phyloP scores from a whole-genome alignment of 371 early-diverging fungal species.

The Lichtheimia ramosa region DNA sequence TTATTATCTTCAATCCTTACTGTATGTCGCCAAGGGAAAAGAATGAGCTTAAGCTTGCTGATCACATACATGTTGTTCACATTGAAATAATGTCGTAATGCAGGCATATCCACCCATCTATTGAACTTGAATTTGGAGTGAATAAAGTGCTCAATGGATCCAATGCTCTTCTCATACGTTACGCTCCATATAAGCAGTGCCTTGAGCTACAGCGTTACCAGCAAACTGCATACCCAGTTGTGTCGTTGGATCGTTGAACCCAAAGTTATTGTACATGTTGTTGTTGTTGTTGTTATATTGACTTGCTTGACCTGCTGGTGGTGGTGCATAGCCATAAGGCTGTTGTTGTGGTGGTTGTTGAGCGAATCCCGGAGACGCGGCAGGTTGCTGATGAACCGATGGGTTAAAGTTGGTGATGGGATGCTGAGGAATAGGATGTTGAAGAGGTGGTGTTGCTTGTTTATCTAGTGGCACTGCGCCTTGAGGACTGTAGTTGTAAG shows the following conservation, averaged over 20 bases:
- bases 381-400: slow-evolving; percentile 32
- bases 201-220: slow-evolving; percentile 85
- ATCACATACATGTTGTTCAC: slow-evolving; percentile 94
- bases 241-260: slow-evolving; percentile 76
- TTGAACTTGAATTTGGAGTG: slow-evolving; percentile 55
- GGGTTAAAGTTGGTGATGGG: slow-evolving; percentile 63
- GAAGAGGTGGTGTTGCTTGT: slow-evolving; percentile 64
- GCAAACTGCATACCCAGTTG: slow-evolving; percentile 97
- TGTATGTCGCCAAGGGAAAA: slow-evolving; percentile 94
- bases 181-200: slow-evolving; percentile 88
- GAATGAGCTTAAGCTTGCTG: slow-evolving; percentile 80
- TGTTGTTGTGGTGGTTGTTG: slow-evolving; percentile 26
- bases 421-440: slow-evolving; percentile 71
- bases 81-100: slow-evolving; percentile 94
- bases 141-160: neutral
- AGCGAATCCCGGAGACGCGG: slow-evolving; percentile 54
- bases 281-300: slow-evolving; percentile 27
- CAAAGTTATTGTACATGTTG: slow-evolving; percentile 55
- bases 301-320: slow-evolving; percentile 22
- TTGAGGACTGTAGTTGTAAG: slow-evolving; percentile 8
- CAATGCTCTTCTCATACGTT: slow-evolving; percentile 62
- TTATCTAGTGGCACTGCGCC: slow-evolving; percentile 16
- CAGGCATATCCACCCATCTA: slow-evolving; percentile 82
- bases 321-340: slow-evolving; percentile 16
- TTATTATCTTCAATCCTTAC: slow-evolving; percentile 52